A percentile compares a stretch with the other conserved stretches of the same genome.
Conservation (phyloP, 75 land plant genomes). For the Cryptomeria japonica region DNA sequence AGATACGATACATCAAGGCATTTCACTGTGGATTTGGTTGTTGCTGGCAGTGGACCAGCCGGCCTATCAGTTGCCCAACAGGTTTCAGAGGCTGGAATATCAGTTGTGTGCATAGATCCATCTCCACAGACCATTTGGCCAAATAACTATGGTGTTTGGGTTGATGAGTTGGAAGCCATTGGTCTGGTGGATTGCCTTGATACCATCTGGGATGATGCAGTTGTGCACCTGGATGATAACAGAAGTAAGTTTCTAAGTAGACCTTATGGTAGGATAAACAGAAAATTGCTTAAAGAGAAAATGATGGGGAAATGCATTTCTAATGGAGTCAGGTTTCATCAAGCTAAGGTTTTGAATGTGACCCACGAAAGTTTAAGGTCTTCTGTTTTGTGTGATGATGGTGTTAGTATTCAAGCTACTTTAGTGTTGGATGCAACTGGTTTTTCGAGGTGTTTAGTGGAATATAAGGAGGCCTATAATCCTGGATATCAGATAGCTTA, state of each 20-base stretch:
- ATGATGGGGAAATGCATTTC: constrained; percentile 51
- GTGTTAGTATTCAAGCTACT: constrained; percentile 38
- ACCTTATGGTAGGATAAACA: constrained; percentile 64
- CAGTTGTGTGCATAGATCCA: constrained; percentile 74
- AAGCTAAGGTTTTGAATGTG: constrained; percentile 61
- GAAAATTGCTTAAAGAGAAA: constrained; percentile 50
- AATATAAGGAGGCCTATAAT: constrained; percentile 51
- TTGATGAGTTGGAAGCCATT: constrained; percentile 68
- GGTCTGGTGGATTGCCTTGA: constrained; percentile 72
- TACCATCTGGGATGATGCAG: constrained; percentile 57
- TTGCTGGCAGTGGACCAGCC: constrained; percentile 77
- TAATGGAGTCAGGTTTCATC: constrained; percentile 58
- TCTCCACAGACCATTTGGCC: constrained; percentile 71
- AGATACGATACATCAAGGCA: constrained; percentile 30
- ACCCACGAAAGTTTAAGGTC: constrained; percentile 53
- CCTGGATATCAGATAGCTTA: constrained; percentile 81
- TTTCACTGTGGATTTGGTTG: constrained; percentile 41
- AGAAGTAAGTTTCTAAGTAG: constrained; percentile 53
- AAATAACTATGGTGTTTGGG: constrained; percentile 89
- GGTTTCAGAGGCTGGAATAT: constrained; percentile 47
- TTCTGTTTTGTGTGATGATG: constrained; percentile 65
- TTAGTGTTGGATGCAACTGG: constrained; percentile 79
- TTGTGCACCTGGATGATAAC: constrained; percentile 59
- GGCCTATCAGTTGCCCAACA: constrained; percentile 72
- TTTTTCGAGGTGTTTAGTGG: constrained; percentile 53